phyloP scores from a whole-genome alignment of 2,329 filamentous ascomycete genomes.

The Cadophora sp. region DNA sequence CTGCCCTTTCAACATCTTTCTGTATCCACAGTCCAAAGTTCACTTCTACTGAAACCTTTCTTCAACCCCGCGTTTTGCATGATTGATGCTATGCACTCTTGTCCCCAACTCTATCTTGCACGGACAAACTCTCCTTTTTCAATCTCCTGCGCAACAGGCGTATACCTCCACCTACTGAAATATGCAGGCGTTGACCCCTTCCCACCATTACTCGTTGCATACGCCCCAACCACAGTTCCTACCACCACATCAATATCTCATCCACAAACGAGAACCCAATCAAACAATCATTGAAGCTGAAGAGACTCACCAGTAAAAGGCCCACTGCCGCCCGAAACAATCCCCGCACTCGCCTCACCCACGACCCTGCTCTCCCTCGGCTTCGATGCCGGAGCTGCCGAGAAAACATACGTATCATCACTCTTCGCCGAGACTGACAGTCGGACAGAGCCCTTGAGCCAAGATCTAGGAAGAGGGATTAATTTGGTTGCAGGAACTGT shows the following conservation, averaged over 20 bases:
- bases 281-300: background rate
- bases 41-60: background rate
- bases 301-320: background rate
- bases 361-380: background rate
- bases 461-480: background rate
- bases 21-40: background rate
- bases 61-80: background rate
- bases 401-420: background rate
- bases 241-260: background rate
- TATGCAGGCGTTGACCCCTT: background rate
- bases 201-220: background rate
- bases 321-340: background rate
- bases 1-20: background rate
- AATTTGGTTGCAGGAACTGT: background rate
- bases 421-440: background rate
- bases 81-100: no score
- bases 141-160: background rate
- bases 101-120: background rate
- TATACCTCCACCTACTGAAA: background rate
- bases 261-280: background rate
- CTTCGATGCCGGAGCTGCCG: background rate
- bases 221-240: background rate
- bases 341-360: background rate
- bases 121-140: background rate
- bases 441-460: background rate